Evolutionary conservation across 176 grass and related monocot species (phyloP).

Genomic region (Guadua angustifolia): DNA sequence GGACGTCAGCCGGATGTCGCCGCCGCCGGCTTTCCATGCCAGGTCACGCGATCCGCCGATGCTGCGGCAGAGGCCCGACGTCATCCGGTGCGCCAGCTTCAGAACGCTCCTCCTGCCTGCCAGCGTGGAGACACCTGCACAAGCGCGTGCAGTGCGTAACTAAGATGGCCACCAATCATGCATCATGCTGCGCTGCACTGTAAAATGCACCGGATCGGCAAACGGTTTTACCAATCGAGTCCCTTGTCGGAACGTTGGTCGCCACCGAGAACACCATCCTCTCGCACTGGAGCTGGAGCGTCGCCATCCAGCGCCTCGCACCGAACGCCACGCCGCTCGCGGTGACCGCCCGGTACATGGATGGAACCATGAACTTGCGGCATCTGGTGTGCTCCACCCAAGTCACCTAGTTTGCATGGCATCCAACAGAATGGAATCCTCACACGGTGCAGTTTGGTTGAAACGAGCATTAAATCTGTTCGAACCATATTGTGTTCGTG

Average conservation of each 20-base stretch:
- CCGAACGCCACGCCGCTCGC: conserved; percentile 69
- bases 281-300: conserved; percentile 77
- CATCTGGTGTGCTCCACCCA: conserved; percentile 76
- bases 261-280: conserved; percentile 79
- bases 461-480: no score
- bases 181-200: no score
- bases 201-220: no score
- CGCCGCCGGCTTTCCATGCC: conserved; percentile 46
- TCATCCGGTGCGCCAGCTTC: conserved; percentile 76
- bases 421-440: neutral
- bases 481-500: neutral
- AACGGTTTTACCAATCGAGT: conserved; percentile 50
- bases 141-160: neutral
- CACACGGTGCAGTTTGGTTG: no score
- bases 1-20: conserved; percentile 51
- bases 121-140: conserved; percentile 63
- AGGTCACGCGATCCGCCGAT: conserved; percentile 51
- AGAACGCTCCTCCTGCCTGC: conserved; percentile 85
- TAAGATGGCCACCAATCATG: neutral
- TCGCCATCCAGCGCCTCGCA: conserved; percentile 74
- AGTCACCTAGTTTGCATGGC: conserved; percentile 45
- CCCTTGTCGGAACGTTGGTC: conserved; percentile 74
- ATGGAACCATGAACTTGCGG: conserved; percentile 48
- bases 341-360: conserved; percentile 53
- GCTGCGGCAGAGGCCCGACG: conserved; percentile 55